Evolutionary conservation across 2,329 filamentous ascomycete species (phyloP).

Genomic region (Curvularia eragrostidis): DNA sequence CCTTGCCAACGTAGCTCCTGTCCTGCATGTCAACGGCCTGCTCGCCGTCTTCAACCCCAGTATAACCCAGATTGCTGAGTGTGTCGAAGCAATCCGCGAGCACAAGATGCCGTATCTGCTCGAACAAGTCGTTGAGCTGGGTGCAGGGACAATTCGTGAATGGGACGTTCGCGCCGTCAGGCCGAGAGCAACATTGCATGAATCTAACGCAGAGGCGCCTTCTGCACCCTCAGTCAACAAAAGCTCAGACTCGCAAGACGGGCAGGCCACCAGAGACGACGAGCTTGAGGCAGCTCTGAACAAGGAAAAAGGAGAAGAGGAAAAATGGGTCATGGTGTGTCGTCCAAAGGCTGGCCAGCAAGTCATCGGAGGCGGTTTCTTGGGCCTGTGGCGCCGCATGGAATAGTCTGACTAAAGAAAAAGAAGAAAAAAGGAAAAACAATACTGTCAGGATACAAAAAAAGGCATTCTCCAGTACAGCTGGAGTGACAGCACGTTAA

Average conservation of each 20-base stretch:
- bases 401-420: constrained; percentile 17
- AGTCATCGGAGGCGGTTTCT: constrained; percentile 48
- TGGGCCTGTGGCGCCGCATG: constrained; percentile 48
- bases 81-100: constrained; percentile 62
- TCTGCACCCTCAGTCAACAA: constrained; percentile 17
- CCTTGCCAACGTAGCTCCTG: constrained; percentile 59
- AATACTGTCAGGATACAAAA: neutral
- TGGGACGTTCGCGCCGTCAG: constrained; percentile 68
- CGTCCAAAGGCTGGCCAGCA: constrained; percentile 46
- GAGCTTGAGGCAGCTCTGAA: constrained; percentile 37
- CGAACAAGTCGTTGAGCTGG: constrained; percentile 67
- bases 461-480: too few species aligned
- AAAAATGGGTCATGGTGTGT: constrained; percentile 48
- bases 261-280: constrained; percentile 35
- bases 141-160: constrained; percentile 61
- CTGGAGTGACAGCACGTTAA: neutral
- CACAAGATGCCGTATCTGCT: constrained; percentile 63
- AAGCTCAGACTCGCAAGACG: constrained; percentile 25
- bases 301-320: constrained; percentile 37
- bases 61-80: constrained; percentile 77
- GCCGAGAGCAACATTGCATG: constrained; percentile 46
- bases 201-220: constrained; percentile 25
- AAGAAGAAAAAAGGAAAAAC: neutral
- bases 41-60: constrained; percentile 77
- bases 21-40: constrained; percentile 68